phyloP scores from a whole-genome alignment of 495 filamentous ascomycete species.

The Neurospora discreta region DNA sequence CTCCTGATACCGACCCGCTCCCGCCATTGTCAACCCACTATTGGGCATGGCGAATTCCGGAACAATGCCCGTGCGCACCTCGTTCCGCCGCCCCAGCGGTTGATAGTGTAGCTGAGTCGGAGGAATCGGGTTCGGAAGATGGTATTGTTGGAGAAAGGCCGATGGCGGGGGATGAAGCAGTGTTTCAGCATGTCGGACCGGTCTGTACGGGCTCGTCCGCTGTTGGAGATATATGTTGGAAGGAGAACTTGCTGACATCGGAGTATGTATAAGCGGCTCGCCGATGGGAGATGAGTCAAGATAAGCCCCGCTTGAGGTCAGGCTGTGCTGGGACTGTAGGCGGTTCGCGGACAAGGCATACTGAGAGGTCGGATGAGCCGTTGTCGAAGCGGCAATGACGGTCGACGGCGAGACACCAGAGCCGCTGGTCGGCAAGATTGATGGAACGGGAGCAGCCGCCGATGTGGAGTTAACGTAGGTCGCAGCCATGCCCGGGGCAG shows the following conservation, averaged over 20 bases:
- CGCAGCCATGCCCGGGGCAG: conserved; percentile 40
- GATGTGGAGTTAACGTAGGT: conserved; percentile 28
- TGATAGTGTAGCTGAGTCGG: conserved; percentile 93
- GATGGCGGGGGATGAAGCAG: conserved; percentile 82
- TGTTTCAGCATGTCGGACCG: conserved; percentile 78
- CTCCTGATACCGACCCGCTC: background rate
- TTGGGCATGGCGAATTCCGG: conserved; percentile 48
- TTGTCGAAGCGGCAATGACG: conserved; percentile 12
- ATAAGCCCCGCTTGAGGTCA: conserved; percentile 18
- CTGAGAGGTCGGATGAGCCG: conserved; percentile 10
- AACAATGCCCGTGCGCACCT: conserved; percentile 70
- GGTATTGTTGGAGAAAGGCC: conserved; percentile 63
- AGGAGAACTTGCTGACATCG: conserved; percentile 40
- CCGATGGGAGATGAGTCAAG: conserved; percentile 39
- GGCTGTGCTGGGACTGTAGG: conserved; percentile 21
- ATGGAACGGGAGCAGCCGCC: conserved; percentile 19
- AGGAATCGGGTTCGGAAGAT: conserved; percentile 33
- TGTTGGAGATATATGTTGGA: conserved; percentile 47
- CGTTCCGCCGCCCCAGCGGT: conserved; percentile 67
- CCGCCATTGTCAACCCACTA: background rate
- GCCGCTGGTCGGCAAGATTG: conserved; percentile 23
- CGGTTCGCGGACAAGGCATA: conserved; percentile 37
- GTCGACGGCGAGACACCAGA: conserved; percentile 6
- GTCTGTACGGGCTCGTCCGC: conserved; percentile 76
- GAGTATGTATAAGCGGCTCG: conserved; percentile 42